Conservation (phyloP, 768 basidiomycete genomes). For the Psilocybe cyanescens region DNA sequence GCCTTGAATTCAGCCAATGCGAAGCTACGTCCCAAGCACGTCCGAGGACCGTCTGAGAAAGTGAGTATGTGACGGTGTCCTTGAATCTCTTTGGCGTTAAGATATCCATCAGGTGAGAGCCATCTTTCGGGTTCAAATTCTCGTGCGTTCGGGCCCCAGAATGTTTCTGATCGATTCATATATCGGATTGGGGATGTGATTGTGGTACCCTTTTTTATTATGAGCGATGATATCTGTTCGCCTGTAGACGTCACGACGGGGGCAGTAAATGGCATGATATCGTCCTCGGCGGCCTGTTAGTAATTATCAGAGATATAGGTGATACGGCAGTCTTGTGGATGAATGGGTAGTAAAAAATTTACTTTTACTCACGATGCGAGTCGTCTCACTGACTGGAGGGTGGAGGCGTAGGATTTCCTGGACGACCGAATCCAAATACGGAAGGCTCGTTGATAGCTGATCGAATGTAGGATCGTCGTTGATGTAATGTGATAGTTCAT, state of each 20-base stretch:
- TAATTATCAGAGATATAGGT: background rate
- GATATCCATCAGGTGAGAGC: conserved; percentile 40
- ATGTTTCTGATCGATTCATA: conserved; percentile 51
- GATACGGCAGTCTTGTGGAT: background rate
- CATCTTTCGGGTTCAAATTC: conserved; percentile 70
- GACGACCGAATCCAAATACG: conserved; percentile 58
- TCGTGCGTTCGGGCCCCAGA: conserved; percentile 67
- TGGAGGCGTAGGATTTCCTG: conserved; percentile 46
- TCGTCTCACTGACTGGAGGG: conserved; percentile 36
- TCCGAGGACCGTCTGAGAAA: conserved; percentile 55
- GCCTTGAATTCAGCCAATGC: conserved; percentile 51
- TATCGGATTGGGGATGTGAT: conserved; percentile 45
- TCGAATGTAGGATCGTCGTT: conserved; percentile 56
- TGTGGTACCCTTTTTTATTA: conserved; percentile 49
- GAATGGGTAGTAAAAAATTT: background rate
- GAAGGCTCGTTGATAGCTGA: conserved; percentile 50
- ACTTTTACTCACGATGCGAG: conserved; percentile 37
- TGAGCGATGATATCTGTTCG: conserved; percentile 38
- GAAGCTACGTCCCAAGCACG: conserved; percentile 52
- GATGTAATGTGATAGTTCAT: conserved; percentile 48
- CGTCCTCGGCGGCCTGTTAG: conserved; percentile 50
- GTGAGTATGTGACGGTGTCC: conserved; percentile 55
- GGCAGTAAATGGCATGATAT: conserved; percentile 57
- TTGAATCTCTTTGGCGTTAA: conserved; percentile 42
- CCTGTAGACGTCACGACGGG: conserved; percentile 52